A percentile compares a stretch with the other conserved stretches of the same genome.
phyloP scores from a whole-genome alignment of 2,329 filamentous ascomycete species.

The Sclerotiophoma versabilis region DNA sequence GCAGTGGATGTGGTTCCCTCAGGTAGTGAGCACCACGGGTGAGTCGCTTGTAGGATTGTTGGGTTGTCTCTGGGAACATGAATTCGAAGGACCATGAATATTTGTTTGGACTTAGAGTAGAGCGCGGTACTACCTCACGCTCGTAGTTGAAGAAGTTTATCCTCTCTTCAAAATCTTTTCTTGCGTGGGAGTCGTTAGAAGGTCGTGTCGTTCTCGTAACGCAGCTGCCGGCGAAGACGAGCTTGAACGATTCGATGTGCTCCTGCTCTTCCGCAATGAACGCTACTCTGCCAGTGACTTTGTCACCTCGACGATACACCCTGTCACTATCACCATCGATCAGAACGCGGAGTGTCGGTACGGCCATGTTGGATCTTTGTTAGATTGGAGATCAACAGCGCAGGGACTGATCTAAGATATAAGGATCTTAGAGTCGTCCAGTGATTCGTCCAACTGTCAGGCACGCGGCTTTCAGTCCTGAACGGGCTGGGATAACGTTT shows the following conservation, averaged over 20 bases:
- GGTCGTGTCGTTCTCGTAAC: constrained; percentile 43
- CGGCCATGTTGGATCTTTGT: constrained; percentile 32
- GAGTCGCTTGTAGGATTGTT: constrained; percentile 36
- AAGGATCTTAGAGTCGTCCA: constrained; percentile 10
- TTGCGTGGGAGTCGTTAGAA: constrained; percentile 21
- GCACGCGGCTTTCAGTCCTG: constrained; percentile 38
- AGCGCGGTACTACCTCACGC: constrained; percentile 28
- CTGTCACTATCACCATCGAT: constrained; percentile 41
- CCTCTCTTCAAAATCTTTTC: constrained; percentile 37
- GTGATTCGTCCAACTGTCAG: constrained; percentile 29
- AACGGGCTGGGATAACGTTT: constrained; percentile 41
- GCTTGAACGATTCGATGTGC: constrained; percentile 36
- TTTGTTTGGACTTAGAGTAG: constrained; percentile 34
- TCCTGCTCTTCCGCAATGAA: constrained; percentile 37
- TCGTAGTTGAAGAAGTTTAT: constrained; percentile 41
- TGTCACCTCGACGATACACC: constrained; percentile 42
- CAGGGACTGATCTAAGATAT: constrained; percentile 39
- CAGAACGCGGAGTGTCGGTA: constrained; percentile 37
- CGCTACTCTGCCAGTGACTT: constrained; percentile 44
- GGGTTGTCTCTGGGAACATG: constrained; percentile 42
- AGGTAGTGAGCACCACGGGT: constrained; percentile 38
- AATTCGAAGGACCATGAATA: constrained; percentile 47
- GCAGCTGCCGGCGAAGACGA: constrained; percentile 43
- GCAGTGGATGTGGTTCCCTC: constrained; percentile 42
- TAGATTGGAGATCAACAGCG: constrained; percentile 27